Conservation (phyloP, 768 basidiomycete species). For the Gautieria morchelliformis region DNA sequence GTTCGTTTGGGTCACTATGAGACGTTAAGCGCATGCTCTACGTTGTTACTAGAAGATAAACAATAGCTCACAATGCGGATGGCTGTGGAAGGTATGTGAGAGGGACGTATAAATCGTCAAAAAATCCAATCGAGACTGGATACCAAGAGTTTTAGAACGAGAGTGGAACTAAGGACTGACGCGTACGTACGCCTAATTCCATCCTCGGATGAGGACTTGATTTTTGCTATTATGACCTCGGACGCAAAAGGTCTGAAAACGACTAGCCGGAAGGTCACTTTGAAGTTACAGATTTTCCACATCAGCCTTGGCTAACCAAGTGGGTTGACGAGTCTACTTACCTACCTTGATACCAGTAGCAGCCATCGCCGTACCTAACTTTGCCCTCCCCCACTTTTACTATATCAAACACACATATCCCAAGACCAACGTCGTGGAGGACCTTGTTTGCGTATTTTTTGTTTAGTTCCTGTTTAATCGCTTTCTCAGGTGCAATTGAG, state of each 20-base stretch:
- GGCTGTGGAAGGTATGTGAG: conserved; percentile 71
- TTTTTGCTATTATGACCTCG: conserved; percentile 84
- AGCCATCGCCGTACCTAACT: conserved; percentile 90
- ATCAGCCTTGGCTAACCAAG: background rate
- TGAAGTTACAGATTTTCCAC: background rate
- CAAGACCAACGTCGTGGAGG: conserved; percentile 84
- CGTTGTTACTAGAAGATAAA: background rate
- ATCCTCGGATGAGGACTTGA: conserved; percentile 77
- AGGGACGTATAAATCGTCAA: conserved; percentile 88
- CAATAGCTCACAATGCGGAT: conserved; percentile 54
- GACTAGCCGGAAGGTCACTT: conserved; percentile 83
- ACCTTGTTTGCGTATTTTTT: conserved; percentile 93
- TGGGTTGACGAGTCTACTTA: background rate
- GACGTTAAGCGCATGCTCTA: background rate
- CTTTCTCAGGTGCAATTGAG: conserved; percentile 63
- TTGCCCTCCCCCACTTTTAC: conserved; percentile 83
- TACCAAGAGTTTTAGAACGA: background rate
- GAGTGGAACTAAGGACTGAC: background rate
- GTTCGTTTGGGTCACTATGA: conserved; percentile 68
- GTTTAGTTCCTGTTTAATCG: conserved; percentile 80
- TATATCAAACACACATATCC: conserved; percentile 84
- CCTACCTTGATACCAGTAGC: conserved; percentile 87
- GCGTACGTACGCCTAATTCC: conserved; percentile 65
- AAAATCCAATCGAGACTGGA: conserved; percentile 81
- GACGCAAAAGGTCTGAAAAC: conserved; percentile 63